Evolutionary conservation across 495 filamentous ascomycete genomes (phyloP), one percentile per base, ranked within the genome.

Genomic region (Zalerion maritima): DNA sequence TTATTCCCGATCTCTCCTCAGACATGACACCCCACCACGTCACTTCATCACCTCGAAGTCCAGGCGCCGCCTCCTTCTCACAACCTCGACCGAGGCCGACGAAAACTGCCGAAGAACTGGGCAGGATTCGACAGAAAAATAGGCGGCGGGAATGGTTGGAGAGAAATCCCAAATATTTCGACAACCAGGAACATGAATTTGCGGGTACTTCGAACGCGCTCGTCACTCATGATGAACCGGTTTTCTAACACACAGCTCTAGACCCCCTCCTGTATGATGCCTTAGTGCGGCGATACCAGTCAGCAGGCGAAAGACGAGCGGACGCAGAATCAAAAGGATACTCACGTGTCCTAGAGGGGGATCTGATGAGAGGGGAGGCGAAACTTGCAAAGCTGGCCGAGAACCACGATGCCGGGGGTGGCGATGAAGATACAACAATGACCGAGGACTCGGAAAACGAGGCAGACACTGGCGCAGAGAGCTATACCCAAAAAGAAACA

Each of bases 211-310:
- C 24, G 10, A 15, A 19, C 15, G 11, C 15, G 5, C 18, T 14
- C 23, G 28, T n/a, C 17, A 18, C 19, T 26, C 12, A 20, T 37
- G 22, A 24, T 32, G n/a, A 6, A 13, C 14, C 11, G 12, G 5
- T 32, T 13, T 29, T 42, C 58, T 57, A 49, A 58, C 43, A 28
- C 30, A 21, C 35, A 34, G 24, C 38, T 28, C 55, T n/a, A 78
- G 80, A 85, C 50, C 80, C 81, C 0, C 57, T 86, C 14, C 64
- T 84, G 24, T 85, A 91, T 56, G 81, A 87, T 46, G 68, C 70
- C 31, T 60, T 85, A 9, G 70, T 91, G 41, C 73, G 79, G 24
- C 76, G 75, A 36, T 86, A 85, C 50, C 81, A 82, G 30, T 72
- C 71, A 2, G 47, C 76, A 9, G 60, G 64, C 9, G 81, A 91